These are phyloP conservation scores for Agapanthus africanus DNA, from an alignment of 106 monocot species.

Conservation along the genomic window DNA sequence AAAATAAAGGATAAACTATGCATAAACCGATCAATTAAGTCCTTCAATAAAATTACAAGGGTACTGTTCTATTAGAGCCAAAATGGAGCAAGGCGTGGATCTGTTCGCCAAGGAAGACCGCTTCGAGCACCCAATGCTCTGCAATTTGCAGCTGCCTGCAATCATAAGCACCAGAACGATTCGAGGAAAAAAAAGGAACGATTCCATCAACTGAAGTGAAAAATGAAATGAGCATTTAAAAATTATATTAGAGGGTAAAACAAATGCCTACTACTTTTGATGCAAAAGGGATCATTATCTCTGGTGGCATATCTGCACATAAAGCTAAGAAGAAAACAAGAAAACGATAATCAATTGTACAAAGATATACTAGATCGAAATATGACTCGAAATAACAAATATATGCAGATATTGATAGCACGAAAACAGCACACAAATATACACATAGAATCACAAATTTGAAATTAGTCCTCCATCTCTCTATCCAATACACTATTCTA, in stretches of 20 bases:
- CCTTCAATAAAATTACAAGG: no score
- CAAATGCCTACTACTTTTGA: constrained; percentile 56
- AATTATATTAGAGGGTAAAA: background rate
- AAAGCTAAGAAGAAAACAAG: constrained; percentile 22
- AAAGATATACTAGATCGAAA: no score
- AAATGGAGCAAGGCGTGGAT: constrained; percentile 53
- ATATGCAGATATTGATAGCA: no score
- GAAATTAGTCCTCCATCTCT: no score
- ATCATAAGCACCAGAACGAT: background rate
- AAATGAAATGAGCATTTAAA: background rate
- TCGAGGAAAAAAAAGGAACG: background rate
- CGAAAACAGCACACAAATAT: no score
- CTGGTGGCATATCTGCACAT: constrained; percentile 64
- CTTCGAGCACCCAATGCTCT: constrained; percentile 73
- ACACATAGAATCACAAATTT: no score
- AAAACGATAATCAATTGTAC: background rate
- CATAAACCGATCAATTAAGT: no score
- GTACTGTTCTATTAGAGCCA: constrained; percentile 19
- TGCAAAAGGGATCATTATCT: constrained; percentile 85
- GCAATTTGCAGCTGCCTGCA: constrained; percentile 77
- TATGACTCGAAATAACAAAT: no score
- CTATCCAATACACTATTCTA: no score
- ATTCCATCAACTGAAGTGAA: background rate
- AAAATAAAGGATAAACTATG: no score
- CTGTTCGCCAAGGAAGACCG: constrained; percentile 50